These are phyloP conservation scores for Psilocybe subaeruginosa DNA, from an alignment of 768 basidiomycete species.

Conservation along the genomic window DNA sequence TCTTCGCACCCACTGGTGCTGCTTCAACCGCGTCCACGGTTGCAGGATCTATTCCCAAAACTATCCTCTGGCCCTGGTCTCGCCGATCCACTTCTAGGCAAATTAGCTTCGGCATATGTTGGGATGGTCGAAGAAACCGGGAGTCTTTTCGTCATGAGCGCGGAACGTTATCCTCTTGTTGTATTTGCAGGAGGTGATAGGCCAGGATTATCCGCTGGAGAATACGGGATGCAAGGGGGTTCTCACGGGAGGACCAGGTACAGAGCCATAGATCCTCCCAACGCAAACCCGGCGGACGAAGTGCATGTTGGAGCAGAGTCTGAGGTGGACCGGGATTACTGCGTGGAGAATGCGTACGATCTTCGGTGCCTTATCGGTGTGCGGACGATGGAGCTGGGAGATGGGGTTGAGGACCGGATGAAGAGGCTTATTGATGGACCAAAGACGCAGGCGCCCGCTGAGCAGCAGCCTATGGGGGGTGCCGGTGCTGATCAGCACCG, in stretches of 20 bases:
- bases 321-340: conserved; percentile 16
- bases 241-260: background rate
- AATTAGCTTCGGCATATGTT: conserved; percentile 75
- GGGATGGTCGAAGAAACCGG: conserved; percentile 74
- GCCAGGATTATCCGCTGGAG: background rate
- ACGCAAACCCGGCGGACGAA: conserved; percentile 1
- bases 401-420: conserved; percentile 44
- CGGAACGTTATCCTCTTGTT: conserved; percentile 80
- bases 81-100: conserved; percentile 34
- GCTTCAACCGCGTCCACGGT: conserved; percentile 80
- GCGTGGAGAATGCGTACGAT: conserved; percentile 22
- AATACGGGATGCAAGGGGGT: background rate
- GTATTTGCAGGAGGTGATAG: conserved; percentile 51
- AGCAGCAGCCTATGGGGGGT: conserved; percentile 19
- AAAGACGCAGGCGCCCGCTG: conserved; percentile 10
- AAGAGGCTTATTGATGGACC: conserved; percentile 65
- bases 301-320: conserved; percentile 18
- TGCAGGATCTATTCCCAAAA: conserved; percentile 74
- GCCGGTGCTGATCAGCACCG: background rate
- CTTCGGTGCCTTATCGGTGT: conserved; percentile 65
- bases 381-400: conserved; percentile 53
- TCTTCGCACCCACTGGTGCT: conserved; percentile 70
- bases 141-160: conserved; percentile 86
- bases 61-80: conserved; percentile 38
- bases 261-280: background rate